These are phyloP conservation scores for Craterostigma plantagineum DNA, from an alignment of 257 asterid species.

Conservation along the genomic window DNA sequence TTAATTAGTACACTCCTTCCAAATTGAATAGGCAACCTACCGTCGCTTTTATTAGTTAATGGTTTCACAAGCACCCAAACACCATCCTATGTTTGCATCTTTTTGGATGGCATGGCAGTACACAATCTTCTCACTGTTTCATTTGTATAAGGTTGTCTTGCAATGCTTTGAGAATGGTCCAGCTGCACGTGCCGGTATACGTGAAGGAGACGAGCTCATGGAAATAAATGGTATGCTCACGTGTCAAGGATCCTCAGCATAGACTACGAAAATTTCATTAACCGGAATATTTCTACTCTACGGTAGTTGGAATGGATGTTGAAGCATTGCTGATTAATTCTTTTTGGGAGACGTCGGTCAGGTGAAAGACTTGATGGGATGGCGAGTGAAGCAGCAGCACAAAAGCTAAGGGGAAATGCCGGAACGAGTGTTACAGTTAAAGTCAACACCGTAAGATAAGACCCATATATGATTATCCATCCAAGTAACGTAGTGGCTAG, in stretches of 20 bases:
- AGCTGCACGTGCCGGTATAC: slow-evolving; percentile 95
- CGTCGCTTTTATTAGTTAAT: no score
- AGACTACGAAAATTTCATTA: no score
- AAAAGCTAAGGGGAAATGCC: slow-evolving; percentile 77
- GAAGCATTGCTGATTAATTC: slow-evolving; percentile 1
- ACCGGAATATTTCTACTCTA: not conserved
- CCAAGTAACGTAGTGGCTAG: no score
- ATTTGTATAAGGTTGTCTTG: slow-evolving; percentile 53
- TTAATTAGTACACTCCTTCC: no score
- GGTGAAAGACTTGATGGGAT: slow-evolving; percentile 75
- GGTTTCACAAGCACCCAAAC: no score
- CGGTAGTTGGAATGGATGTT: not conserved
- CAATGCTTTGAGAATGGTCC: slow-evolving; percentile 86
- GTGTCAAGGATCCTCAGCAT: not conserved
- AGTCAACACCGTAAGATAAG: slow-evolving; percentile 66
- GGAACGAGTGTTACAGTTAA: slow-evolving; percentile 76
- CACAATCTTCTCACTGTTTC: not conserved
- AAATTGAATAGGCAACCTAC: no score
- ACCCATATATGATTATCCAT: not conserved
- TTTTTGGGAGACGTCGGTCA: slow-evolving; percentile 12
- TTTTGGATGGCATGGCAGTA: not conserved
- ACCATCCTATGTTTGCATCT: not conserved
- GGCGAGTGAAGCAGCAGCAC: slow-evolving; percentile 83
- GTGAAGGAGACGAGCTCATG: slow-evolving; percentile 75
- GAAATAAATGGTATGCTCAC: slow-evolving; percentile 56